Evolutionary conservation across 2,329 filamentous ascomycete species (phyloP).

Genomic region (Fusarium aywerte): DNA sequence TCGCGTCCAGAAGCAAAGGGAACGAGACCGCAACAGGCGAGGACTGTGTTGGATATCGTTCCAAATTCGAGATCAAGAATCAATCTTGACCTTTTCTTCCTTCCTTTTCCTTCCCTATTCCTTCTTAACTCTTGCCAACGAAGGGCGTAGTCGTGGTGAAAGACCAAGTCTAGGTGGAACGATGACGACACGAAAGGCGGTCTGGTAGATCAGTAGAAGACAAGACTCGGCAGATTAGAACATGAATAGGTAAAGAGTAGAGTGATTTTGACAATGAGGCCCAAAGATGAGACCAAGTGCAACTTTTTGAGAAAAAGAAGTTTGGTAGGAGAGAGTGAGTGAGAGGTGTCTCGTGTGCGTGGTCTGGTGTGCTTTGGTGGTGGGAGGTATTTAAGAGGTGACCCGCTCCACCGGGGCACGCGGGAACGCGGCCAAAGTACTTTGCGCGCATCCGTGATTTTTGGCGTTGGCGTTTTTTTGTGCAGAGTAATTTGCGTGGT

Average conservation of each 20-base stretch:
- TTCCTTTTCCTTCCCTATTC: neutral
- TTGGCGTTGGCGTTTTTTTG: slow-evolving; percentile 34
- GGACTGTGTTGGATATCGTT: neutral
- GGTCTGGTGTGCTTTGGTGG: slow-evolving; percentile 28
- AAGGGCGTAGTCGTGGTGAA: slow-evolving; percentile 5
- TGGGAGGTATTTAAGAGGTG: slow-evolving; percentile 42
- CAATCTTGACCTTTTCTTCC: neutral
- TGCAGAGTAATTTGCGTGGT: slow-evolving; percentile 6
- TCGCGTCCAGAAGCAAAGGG: slow-evolving; percentile 29
- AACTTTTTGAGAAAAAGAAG: neutral
- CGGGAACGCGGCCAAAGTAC: slow-evolving; percentile 24
- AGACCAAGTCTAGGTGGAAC: slow-evolving; percentile 11
- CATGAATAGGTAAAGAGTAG: neutral
- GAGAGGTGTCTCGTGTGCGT: slow-evolving; percentile 32
- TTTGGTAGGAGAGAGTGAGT: slow-evolving; percentile 10
- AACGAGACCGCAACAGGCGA: slow-evolving; percentile 13
- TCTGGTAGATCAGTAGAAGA: slow-evolving; percentile 18
- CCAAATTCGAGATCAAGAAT: neutral
- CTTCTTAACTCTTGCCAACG: neutral
- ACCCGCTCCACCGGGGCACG: slow-evolving; percentile 23
- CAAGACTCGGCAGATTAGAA: slow-evolving; percentile 5
- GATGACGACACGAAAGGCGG: slow-evolving; percentile 30
- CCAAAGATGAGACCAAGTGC: slow-evolving; percentile 21
- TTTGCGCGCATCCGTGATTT: slow-evolving; percentile 28
- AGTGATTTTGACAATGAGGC: slow-evolving; percentile 2